A percentile compares a stretch with the other conserved stretches of the same genome.
phyloP scores from a whole-genome alignment of 768 basidiomycete genomes.

The Brasilioporus rufonigricans region DNA sequence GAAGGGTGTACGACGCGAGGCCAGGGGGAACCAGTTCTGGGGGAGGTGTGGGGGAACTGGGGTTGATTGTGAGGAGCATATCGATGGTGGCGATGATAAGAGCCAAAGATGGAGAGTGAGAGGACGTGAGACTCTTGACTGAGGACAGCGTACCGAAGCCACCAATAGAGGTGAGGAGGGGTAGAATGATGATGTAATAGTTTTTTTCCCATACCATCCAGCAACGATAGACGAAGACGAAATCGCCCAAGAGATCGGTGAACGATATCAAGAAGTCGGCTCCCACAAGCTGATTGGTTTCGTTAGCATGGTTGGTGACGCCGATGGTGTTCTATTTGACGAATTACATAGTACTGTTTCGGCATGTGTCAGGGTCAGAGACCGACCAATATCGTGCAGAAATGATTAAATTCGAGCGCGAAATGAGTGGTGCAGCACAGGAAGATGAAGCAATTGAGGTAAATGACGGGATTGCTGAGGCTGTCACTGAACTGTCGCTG shows the following conservation, averaged over 20 bases:
- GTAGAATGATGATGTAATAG: slow-evolving; percentile 34
- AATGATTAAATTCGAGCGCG: slow-evolving; percentile 38
- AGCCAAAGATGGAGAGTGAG: slow-evolving; percentile 16
- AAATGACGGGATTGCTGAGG: slow-evolving; percentile 26
- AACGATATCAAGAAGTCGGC: slow-evolving; percentile 38
- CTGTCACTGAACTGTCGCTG: slow-evolving; percentile 6
- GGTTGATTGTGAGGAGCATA: slow-evolving; percentile 29
- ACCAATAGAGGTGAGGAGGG: slow-evolving; percentile 32
- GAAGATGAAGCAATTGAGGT: slow-evolving; percentile 32
- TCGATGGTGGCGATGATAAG: slow-evolving; percentile 30
- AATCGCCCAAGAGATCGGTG: slow-evolving; percentile 36
- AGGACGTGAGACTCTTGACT: neutral
- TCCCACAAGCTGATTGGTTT: slow-evolving; percentile 31
- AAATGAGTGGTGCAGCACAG: slow-evolving; percentile 32
- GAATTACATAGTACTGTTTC: neutral
- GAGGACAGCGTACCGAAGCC: slow-evolving; percentile 32
- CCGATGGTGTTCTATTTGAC: slow-evolving; percentile 23
- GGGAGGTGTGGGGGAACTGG: slow-evolving; percentile 34
- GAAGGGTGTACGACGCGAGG: slow-evolving; percentile 36
- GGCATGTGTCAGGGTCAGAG: neutral
- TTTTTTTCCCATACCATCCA: slow-evolving; percentile 40
- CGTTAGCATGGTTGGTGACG: slow-evolving; percentile 27
- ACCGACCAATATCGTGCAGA: slow-evolving; percentile 31
- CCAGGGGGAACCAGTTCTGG: slow-evolving; percentile 34
- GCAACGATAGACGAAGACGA: slow-evolving; percentile 40